These are phyloP conservation scores for Cercospora nicotianae DNA, from an alignment of 2,329 filamentous ascomycete genomes.

Conservation along the genomic window DNA sequence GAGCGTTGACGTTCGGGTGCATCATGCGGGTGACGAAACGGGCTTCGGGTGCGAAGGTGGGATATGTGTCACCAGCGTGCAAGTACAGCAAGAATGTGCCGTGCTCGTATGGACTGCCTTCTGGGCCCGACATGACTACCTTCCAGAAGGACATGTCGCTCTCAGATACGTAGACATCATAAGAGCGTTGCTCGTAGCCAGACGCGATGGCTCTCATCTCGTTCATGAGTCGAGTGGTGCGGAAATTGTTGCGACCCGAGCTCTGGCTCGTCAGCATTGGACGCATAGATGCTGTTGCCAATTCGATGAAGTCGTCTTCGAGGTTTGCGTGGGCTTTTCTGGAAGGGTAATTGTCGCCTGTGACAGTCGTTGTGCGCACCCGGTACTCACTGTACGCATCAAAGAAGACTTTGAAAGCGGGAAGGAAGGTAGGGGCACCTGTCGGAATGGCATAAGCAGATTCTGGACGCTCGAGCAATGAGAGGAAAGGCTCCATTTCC, in stretches of 20 bases:
- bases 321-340: slow-evolving; percentile 40
- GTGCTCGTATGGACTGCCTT: slow-evolving; percentile 35
- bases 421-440: background rate
- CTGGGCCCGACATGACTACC: slow-evolving; percentile 41
- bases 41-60: slow-evolving; percentile 38
- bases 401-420: slow-evolving; percentile 21
- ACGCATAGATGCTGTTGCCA: slow-evolving; percentile 21
- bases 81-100: slow-evolving; percentile 42
- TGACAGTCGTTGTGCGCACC: slow-evolving; percentile 31
- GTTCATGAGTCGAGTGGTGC: slow-evolving; percentile 33
- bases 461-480: slow-evolving; percentile 38
- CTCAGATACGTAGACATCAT: slow-evolving; percentile 45
- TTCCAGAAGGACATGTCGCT: slow-evolving; percentile 45
- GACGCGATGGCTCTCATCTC: slow-evolving; percentile 40
- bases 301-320: slow-evolving; percentile 34
- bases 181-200: slow-evolving; percentile 35
- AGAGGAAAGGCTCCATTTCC: slow-evolving; percentile 43
- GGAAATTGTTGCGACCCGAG: slow-evolving; percentile 28
- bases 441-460: slow-evolving; percentile 5
- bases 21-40: slow-evolving; percentile 42
- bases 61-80: slow-evolving; percentile 41
- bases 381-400: background rate
- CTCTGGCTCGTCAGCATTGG: background rate
- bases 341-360: slow-evolving; percentile 35
- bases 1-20: slow-evolving; percentile 44